These are phyloP conservation scores for Prunus yedoensis DNA, from an alignment of 331 rosid genomes.

Conservation along the genomic window DNA sequence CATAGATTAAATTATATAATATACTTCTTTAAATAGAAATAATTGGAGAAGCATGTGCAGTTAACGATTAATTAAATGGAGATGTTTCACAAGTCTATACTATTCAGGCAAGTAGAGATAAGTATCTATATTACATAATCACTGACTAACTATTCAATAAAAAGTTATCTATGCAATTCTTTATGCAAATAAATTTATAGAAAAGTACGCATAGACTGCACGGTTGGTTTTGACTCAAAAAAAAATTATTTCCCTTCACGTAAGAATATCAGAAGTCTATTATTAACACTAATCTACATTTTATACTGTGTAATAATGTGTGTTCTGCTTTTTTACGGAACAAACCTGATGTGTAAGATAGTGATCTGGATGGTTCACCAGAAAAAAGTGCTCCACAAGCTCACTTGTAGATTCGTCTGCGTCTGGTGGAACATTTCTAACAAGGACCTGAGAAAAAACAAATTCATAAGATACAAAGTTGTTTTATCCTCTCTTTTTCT, in stretches of 20 bases:
- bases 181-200: neutral
- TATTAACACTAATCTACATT: neutral
- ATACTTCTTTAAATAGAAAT: neutral
- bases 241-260: neutral
- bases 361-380: constrained; percentile 90
- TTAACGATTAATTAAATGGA: neutral
- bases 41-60: too few species aligned
- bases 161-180: neutral
- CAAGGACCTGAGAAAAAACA: constrained; percentile 66
- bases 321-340: constrained; percentile 9
- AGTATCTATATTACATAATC: neutral
- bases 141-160: neutral
- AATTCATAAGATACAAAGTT: constrained; percentile 15
- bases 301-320: neutral
- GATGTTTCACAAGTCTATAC: neutral
- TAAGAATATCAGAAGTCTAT: neutral
- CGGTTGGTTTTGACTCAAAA: neutral
- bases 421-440: constrained; percentile 84
- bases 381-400: constrained; percentile 93
- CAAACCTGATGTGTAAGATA: constrained; percentile 98
- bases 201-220: neutral
- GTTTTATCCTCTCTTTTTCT: neutral
- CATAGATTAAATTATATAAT: neutral
- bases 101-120: neutral
- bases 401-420: constrained; percentile 86